Evolutionary conservation across 768 basidiomycete species (phyloP), one percentile per base, ranked within the genome.

Genomic region (Phanerochaete sordida): DNA sequence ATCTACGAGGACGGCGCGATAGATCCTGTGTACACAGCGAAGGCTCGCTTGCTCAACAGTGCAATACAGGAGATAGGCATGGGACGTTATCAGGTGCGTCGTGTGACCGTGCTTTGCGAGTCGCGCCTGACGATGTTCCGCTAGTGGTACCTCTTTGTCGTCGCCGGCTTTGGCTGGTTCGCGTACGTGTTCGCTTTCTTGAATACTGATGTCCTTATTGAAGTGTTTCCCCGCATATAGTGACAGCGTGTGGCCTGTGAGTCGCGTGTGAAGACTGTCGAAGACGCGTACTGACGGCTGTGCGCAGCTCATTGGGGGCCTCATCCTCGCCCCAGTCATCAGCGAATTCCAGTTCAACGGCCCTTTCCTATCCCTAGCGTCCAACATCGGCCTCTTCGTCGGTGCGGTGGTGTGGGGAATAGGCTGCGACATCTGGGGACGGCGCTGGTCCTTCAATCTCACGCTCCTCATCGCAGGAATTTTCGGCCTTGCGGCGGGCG

Each of bases 111-210:
- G 5, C 5, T 3, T 3, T n/a, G 19, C 27, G 11, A n/a, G 31
- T 19, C 23, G 16, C 16, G 2, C 16, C 31, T 33, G 30, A 51
- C 7, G 4, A 23, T 31, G 15, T 46, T 13, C 23, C 30, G 13
- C 23, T 51, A 88, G 86, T 87, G 84, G 76, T 73, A 75, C 59
- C 68, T 90, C 35, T 89, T 90, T 68, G 57, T 83, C 54, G 85
- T 88, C 28, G 80, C 86, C 19, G 88, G 87, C 1, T 88, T 90
- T 72, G 88, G 88, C 54, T 90, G 87, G 87, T 79, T 89, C 60
- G 83, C 86, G 87, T 88, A 69, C 70, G 86, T 77, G 5, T 39
- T 56, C 23, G 55, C 3, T n/a, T 5, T n/a, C 13, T 37, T 21
- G 1, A 28, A 2, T 26, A 16, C 9, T 12, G n/a, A 35, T 4